Base-by-base conservation (phyloP, 352 stramenopile species). In the Phytophthora europaea region DNA sequence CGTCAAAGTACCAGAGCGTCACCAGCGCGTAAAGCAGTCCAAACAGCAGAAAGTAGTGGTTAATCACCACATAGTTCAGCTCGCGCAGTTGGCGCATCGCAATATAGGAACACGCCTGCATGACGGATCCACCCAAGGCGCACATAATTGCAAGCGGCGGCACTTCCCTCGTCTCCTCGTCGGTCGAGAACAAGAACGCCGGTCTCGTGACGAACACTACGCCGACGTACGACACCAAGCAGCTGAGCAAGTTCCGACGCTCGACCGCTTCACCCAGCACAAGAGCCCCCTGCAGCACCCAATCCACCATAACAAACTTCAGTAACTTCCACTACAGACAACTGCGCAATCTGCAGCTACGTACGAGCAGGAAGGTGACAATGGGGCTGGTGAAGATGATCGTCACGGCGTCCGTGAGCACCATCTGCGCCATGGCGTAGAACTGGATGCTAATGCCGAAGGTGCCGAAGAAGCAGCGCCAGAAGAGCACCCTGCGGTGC, bases 351-450 rank as follows among this genome's bases (percentile, higher is more conserved):
- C 12, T 22, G 6, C 47, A 66, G 18, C 82, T 77, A 47, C 45
- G 6, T 64, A 92, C 84, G 45, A 94, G 62, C 61, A 94, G 81
- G 67, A 94, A 90, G 3, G 83, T 91, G 40, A 90, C 59, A 38
- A 94, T 81, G 10, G 86, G 86, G 16, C 83, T 90, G 22, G 76
- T 81, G 54, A 91, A 92, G 60, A 88, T 86, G 48, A 94, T 73
- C 9, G 89, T 82, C 51, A 82, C 88, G 9, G 86, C 84, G 50
- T 94, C 86, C 2, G 84, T 85, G 4, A 94, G 72, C 61, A 94
- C 83, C 86, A 94, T 94, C 34, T 87, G 75, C 22, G 83, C 84
- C 57, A 94, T 90, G 20, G 84, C 83, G 69, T 88, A 94, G 66
- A 91, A 92, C 56, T 78, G 75, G 61, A 92, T 83, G 28, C 78